phyloP scores from a whole-genome alignment of 345 rosid species.

The Jatropha curcas region DNA sequence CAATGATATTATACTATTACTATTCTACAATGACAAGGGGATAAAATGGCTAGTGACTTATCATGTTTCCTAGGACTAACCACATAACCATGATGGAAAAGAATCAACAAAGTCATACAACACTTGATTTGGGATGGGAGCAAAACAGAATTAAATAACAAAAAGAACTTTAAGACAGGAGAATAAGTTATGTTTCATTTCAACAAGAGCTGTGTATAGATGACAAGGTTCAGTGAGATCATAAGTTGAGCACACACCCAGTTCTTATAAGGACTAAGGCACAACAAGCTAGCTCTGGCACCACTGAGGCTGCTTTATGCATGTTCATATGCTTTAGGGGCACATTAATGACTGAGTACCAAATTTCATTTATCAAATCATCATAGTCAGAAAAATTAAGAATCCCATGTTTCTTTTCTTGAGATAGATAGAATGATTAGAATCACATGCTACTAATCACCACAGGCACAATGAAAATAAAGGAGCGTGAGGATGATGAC shows the following conservation, averaged over 20 bases:
- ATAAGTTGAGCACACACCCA: not conserved
- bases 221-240: not conserved
- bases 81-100: not conserved
- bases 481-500: not conserved
- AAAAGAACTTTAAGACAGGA: not conserved
- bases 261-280: not conserved
- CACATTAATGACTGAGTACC: not conserved
- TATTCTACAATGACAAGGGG: not conserved
- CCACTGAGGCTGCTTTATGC: not conserved
- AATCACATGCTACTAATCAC: not conserved
- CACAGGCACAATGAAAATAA: not conserved
- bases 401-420: too few relatives aligned
- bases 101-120: not conserved
- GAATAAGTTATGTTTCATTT: not conserved
- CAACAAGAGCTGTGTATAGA: not conserved
- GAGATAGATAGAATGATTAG: too few relatives aligned
- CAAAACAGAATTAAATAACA: not conserved
- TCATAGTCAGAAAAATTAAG: not conserved
- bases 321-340: not conserved
- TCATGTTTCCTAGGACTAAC: not conserved
- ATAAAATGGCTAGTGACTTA: not conserved
- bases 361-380: not conserved
- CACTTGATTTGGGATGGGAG: not conserved
- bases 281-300: not conserved
- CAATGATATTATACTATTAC: not conserved